A percentile compares a stretch with the other conserved stretches of the same genome.
Conservation (phyloP, 2,329 filamentous ascomycete genomes). For the Trichoderma hamatum region DNA sequence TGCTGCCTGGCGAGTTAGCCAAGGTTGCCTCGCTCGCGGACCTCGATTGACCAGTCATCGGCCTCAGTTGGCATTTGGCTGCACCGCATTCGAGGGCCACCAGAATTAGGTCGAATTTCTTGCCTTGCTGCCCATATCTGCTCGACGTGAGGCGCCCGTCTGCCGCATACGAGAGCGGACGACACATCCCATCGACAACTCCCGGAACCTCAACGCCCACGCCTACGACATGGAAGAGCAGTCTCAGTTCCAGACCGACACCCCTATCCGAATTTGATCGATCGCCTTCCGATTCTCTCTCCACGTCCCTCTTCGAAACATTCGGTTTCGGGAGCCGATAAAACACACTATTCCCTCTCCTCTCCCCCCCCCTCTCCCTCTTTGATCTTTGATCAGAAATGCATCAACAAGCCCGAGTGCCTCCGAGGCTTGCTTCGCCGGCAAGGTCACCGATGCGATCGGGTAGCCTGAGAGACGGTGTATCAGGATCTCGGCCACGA, state of each 20-base stretch:
- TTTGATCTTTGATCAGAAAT: constrained; percentile 54
- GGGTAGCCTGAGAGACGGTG: constrained; percentile 73
- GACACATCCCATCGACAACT: constrained; percentile 7
- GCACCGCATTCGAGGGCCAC: constrained; percentile 6
- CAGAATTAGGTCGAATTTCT: constrained; percentile 8
- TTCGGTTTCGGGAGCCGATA: constrained; percentile 18
- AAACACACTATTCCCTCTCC: neutral
- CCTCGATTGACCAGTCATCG: constrained; percentile 25
- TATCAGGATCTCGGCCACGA: constrained; percentile 45
- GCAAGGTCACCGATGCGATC: constrained; percentile 64
- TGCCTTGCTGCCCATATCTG: constrained; percentile 21
- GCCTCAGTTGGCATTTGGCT: constrained; percentile 21
- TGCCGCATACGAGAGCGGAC: constrained; percentile 18
- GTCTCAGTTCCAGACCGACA: constrained; percentile 40
- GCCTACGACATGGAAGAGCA: constrained; percentile 41
- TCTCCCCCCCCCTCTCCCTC: neutral
- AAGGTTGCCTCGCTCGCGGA: constrained; percentile 23
- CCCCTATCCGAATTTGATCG: constrained; percentile 38
- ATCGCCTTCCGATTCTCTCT: constrained; percentile 25
- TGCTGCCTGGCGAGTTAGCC: constrained; percentile 25
- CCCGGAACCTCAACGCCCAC: constrained; percentile 22
- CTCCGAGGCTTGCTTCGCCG: constrained; percentile 72
- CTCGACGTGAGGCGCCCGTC: neutral
- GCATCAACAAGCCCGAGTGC: constrained; percentile 86
- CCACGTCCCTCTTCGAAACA: neutral